Conservation (phyloP, 1,284 basidiomycete genomes). For the Malassezia yamatoensis region DNA sequence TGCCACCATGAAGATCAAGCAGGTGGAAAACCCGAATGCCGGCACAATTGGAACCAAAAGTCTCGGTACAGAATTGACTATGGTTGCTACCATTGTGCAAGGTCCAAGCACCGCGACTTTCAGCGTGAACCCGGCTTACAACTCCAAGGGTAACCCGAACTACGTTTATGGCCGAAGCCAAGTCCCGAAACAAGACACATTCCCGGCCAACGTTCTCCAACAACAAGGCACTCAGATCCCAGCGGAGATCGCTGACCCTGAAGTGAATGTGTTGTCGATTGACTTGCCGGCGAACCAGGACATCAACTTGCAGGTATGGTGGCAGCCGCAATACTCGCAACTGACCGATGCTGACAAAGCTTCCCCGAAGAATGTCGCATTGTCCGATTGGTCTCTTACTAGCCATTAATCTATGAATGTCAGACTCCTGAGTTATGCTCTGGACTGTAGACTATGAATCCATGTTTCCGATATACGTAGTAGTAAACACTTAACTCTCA, state of each 20-base stretch:
- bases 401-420: conserved; percentile 22
- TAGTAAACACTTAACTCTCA: too few relatives aligned
- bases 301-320: conserved; percentile 51
- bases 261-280: conserved; percentile 70
- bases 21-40: conserved; percentile 54
- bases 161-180: conserved; percentile 52
- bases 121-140: conserved; percentile 17
- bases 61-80: conserved; percentile 38
- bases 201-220: conserved; percentile 22
- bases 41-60: conserved; percentile 32
- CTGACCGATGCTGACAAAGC: conserved; percentile 27
- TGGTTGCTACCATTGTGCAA: conserved; percentile 55
- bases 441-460: too few relatives aligned
- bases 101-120: conserved; percentile 55
- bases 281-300: conserved; percentile 50
- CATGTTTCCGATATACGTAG: too few relatives aligned
- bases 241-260: conserved; percentile 33
- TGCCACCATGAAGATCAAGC: conserved; percentile 59
- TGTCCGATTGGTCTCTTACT: conserved; percentile 38
- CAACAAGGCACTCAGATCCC: conserved; percentile 6
- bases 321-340: conserved; percentile 45
- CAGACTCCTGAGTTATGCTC: not conserved
- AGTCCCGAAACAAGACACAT: conserved; percentile 62
- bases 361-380: conserved; percentile 33
- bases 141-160: conserved; percentile 15